Percentiles rank a stretch among this genome's conserved stretches.
These are phyloP conservation scores for Dothidotthia symphoricarpi DNA, from an alignment of 2,329 filamentous ascomycete species.

Conservation along the genomic window DNA sequence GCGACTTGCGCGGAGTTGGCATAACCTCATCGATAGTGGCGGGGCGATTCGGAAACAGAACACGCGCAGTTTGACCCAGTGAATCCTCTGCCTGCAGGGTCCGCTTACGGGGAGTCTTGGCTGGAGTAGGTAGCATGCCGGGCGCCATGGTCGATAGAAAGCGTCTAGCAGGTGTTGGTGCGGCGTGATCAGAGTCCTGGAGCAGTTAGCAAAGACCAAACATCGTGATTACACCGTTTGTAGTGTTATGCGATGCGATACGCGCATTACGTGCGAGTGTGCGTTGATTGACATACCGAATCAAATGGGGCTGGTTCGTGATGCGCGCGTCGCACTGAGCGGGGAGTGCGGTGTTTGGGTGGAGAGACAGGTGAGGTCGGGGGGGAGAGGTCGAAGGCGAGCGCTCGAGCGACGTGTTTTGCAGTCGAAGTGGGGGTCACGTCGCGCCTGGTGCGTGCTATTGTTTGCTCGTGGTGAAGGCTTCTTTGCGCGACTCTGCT, in stretches of 20 bases:
- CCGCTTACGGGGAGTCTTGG: constrained; percentile 72
- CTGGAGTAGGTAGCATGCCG: constrained; percentile 71
- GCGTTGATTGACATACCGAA: constrained; percentile 5
- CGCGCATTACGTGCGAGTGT: too few species aligned
- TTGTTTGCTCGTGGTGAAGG: constrained; percentile 26
- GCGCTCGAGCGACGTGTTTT: constrained; percentile 38
- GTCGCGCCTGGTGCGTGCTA: constrained; percentile 27
- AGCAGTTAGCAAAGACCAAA: too few species aligned
- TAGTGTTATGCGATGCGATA: too few species aligned
- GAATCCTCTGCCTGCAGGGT: constrained; percentile 41
- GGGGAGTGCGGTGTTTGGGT: constrained; percentile 28
- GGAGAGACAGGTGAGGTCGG: constrained; percentile 44
- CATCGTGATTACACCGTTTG: too few species aligned
- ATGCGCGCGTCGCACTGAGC: constrained; percentile 32
- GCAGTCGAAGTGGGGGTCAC: constrained; percentile 32
- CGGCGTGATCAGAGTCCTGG: constrained; percentile 28
- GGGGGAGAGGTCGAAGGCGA: constrained; percentile 49
- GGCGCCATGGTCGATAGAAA: constrained; percentile 29
- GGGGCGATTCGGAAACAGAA: constrained; percentile 62
- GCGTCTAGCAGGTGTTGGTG: constrained; percentile 28
- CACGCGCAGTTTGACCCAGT: constrained; percentile 51
- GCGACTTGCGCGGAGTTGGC: constrained; percentile 59
- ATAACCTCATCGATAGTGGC: constrained; percentile 58
- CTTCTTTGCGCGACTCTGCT: constrained; percentile 60
- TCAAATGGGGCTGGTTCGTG: constrained; percentile 21